Evolutionary conservation across 2,329 filamentous ascomycete species (phyloP), one percentile per base, ranked within the genome.

Genomic region (Xylaria sp.): DNA sequence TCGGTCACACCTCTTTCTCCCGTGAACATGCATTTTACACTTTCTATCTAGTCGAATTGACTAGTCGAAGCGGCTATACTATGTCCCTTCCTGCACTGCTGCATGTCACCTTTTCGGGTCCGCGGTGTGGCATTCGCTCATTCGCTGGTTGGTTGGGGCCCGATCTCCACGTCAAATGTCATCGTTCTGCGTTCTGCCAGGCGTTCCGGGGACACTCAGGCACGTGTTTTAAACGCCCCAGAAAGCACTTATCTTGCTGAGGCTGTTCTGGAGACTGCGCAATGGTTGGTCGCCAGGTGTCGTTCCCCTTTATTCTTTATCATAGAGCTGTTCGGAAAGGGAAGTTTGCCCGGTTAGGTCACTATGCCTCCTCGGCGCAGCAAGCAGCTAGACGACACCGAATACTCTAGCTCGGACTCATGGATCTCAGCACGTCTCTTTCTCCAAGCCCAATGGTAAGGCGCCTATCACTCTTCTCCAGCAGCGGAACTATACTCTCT

Each of bases 91-190:
- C 64, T 75, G 69, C 71, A 63, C 66, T 66, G 57, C 75, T 78
- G 77, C 77, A 78, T 72, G 66, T 74, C 67, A 74, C 72, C 69
- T 72, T 74, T 76, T 73, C 69, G 71, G 72, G 69, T 58, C 69
- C 66, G 62, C 69, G 69, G 77, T 79, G 77, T 79, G 77, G 75
- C 77, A 78, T 62, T 54, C 69, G 59, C 72, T 77, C 64, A 79
- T 79, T 79, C 75, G 77, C 70, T 71, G 69, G 71, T 59, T 66
- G n/a, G 65, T 74, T 76, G 75, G 71, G 71, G 56, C 74, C 74
- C 73, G 74, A 76, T 71, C 71, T 76, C 71, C 73, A 75, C 72
- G 72, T 74, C 72, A 76, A 70, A 75, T 75, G 61, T 54, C 60
- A 67, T 70, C 66, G 68, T 65, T 70, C 15, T 71, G 63, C 72